Percentiles rank a stretch among this genome's conserved stretches.
Evolutionary conservation across 2,329 filamentous ascomycete genomes (phyloP).

Genomic region (Xylariomycetidae sp.): DNA sequence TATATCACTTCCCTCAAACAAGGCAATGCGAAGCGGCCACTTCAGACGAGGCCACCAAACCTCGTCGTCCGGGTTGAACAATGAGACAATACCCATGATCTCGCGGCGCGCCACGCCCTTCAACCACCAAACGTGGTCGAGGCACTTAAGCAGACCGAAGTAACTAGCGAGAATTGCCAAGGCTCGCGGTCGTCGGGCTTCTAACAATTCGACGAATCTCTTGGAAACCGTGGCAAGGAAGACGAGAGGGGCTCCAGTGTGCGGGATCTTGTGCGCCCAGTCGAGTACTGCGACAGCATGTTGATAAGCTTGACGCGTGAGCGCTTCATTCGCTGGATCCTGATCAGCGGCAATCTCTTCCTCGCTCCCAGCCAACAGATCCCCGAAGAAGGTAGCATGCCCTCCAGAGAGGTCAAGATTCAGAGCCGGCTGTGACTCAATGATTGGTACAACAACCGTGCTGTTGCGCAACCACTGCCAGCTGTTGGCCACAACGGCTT

Average conservation of each 20-base stretch:
- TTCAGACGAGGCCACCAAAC: constrained; percentile 59
- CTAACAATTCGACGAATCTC: constrained; percentile 56
- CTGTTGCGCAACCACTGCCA: constrained; percentile 61
- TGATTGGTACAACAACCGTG: constrained; percentile 53
- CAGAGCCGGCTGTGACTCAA: constrained; percentile 60
- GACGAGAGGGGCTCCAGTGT: constrained; percentile 53
- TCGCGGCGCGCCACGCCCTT: constrained; percentile 62
- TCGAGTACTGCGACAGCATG: constrained; percentile 63
- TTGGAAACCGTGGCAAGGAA: constrained; percentile 62
- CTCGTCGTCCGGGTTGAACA: constrained; percentile 52
- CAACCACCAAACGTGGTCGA: constrained; percentile 66
- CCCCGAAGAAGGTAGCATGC: constrained; percentile 54
- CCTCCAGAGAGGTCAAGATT: constrained; percentile 53
- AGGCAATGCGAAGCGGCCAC: constrained; percentile 55
- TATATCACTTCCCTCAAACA: constrained; percentile 50
- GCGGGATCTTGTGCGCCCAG: constrained; percentile 59
- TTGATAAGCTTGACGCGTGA: constrained; percentile 52
- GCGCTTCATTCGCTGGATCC: constrained; percentile 11
- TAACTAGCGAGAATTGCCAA: constrained; percentile 62
- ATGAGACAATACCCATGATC: constrained; percentile 57
- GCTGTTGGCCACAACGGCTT: constrained; percentile 58
- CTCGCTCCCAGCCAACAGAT: constrained; percentile 53
- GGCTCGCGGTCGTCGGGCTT: constrained; percentile 54
- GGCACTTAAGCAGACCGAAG: constrained; percentile 59
- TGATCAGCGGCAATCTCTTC: constrained; percentile 42